Conservation (phyloP, 768 basidiomycete genomes). For the Boletus rufocinnamomeus region DNA sequence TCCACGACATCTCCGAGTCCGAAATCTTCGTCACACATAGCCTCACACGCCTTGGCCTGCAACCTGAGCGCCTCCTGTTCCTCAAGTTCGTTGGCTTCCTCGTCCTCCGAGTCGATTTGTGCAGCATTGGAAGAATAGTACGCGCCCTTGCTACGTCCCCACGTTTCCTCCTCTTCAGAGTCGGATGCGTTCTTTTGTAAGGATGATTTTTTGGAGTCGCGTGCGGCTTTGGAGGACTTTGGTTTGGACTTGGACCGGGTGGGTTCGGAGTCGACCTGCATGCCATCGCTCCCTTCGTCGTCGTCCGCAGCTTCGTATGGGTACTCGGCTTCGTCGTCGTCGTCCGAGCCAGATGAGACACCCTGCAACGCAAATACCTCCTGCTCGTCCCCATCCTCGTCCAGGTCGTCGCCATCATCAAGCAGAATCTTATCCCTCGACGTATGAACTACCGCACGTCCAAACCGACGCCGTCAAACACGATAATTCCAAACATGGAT, state of each 20-base stretch:
- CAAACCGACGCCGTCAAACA: neutral
- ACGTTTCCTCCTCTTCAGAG: conserved; percentile 58
- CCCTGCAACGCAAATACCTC: conserved; percentile 80
- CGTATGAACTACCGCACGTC: conserved; percentile 56
- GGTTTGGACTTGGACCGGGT: conserved; percentile 16
- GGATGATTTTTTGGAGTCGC: conserved; percentile 18
- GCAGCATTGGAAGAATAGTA: conserved; percentile 90
- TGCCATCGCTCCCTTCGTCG: conserved; percentile 22
- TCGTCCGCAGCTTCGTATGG: conserved; percentile 18
- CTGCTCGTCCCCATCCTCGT: conserved; percentile 61
- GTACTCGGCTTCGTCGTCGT: conserved; percentile 45
- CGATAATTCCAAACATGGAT: neutral
- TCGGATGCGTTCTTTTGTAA: conserved; percentile 12
- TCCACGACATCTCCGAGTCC: conserved; percentile 69
- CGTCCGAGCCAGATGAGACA: conserved; percentile 39
- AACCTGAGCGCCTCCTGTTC: conserved; percentile 83
- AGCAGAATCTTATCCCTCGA: conserved; percentile 78
- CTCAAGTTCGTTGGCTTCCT: conserved; percentile 86
- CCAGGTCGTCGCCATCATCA: conserved; percentile 53
- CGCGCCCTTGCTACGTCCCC: conserved; percentile 77
- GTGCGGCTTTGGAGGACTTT: conserved; percentile 11
- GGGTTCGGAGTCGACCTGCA: conserved; percentile 20
- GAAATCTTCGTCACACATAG: conserved; percentile 77
- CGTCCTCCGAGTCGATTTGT: conserved; percentile 80
- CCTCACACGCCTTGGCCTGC: conserved; percentile 73